Evolutionary conservation across 2,329 filamentous ascomycete genomes (phyloP).

Genomic region (Pseudogymnoascus sp.): DNA sequence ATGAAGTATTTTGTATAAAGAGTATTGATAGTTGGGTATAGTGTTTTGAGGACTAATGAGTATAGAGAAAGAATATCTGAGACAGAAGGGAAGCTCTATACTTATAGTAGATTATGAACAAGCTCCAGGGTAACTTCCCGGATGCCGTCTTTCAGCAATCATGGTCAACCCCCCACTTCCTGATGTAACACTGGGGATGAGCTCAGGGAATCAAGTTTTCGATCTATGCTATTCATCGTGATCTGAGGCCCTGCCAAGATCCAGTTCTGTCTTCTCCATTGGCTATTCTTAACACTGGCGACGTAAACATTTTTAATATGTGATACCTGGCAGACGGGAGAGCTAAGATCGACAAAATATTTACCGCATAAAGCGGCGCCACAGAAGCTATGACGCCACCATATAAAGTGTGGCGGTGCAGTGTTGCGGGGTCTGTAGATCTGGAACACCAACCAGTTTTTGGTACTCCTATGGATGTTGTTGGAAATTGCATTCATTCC

Average conservation of each 20-base stretch:
- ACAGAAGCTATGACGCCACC: constrained; percentile 7
- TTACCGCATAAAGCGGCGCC: neutral
- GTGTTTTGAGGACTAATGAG: constrained; percentile 1
- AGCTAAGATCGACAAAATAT: neutral
- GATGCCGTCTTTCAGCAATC: neutral
- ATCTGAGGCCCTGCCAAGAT: neutral
- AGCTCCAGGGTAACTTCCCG: neutral
- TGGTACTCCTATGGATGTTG: neutral
- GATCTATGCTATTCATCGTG: neutral
- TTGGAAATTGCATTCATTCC: neutral
- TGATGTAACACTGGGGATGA: neutral
- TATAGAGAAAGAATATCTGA: neutral
- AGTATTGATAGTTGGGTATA: constrained; percentile 8
- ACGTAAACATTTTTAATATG: constrained; percentile 7
- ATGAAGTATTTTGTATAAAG: constrained; percentile 18
- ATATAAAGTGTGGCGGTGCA: neutral
- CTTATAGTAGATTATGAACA: neutral
- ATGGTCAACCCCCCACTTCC: neutral
- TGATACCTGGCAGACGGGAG: neutral
- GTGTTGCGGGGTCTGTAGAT: neutral
- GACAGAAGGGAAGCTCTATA: neutral
- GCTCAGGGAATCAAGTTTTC: constrained; percentile 2
- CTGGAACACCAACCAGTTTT: neutral
- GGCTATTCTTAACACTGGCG: neutral
- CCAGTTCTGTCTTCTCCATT: neutral